Percentiles rank a stretch among this genome's conserved stretches.
Evolutionary conservation across 2,329 filamentous ascomycete genomes (phyloP).

Genomic region (Fusarium avenaceum): DNA sequence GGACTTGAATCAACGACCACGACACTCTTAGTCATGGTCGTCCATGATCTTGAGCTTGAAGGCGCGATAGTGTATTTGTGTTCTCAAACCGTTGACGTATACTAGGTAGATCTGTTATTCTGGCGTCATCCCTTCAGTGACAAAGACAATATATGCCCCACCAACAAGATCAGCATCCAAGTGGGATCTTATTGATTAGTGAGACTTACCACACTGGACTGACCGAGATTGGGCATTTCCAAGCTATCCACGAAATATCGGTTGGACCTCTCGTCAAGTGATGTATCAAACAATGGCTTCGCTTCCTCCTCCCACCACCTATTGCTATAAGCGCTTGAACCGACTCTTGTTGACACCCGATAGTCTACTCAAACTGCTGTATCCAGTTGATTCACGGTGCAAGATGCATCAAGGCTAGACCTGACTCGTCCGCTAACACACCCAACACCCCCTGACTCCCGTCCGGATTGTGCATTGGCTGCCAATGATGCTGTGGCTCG

Average conservation of each 20-base stretch:
- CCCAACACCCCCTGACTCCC: too few species aligned
- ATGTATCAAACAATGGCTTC: constrained; percentile 8
- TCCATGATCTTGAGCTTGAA: background rate
- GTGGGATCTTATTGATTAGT: constrained; percentile 26
- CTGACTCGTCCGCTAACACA: constrained; percentile 32
- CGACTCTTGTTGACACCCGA: constrained; percentile 27
- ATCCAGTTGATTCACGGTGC: constrained; percentile 16
- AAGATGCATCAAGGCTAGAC: constrained; percentile 43
- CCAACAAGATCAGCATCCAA: constrained; percentile 28
- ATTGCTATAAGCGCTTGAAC: constrained; percentile 42
- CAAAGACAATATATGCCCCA: constrained; percentile 19
- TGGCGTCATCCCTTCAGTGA: constrained; percentile 44
- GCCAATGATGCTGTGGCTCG: constrained; percentile 45
- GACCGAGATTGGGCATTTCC: constrained; percentile 15
- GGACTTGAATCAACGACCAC: background rate
- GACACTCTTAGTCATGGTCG: background rate
- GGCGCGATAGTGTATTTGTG: background rate
- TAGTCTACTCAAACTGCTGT: background rate
- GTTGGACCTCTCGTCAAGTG: constrained; percentile 2
- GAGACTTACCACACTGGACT: constrained; percentile 28
- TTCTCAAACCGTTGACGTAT: constrained; percentile 39
- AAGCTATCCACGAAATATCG: background rate
- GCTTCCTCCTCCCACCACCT: constrained; percentile 37
- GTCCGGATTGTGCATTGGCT: constrained; percentile 33
- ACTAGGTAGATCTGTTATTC: constrained; percentile 24